Base-by-base conservation (phyloP, 176 grass and related monocot genomes). In the Aegilops umbellulata region DNA sequence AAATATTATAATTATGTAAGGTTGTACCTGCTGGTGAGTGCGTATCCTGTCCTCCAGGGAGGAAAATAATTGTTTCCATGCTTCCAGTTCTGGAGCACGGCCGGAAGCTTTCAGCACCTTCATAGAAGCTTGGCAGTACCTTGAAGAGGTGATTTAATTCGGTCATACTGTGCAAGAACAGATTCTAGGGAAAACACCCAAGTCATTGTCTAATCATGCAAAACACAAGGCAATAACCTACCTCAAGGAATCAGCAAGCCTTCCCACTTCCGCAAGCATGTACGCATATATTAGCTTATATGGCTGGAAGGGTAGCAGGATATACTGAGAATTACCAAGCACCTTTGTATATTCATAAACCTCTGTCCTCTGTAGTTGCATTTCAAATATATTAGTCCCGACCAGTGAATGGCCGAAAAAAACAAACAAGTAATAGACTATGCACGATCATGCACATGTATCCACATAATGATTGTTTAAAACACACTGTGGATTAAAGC, bases 241-340 rank as follows among this genome's bases (percentile, higher is more conserved):
- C 97, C 89, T 95, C 82, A 99, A 82, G 86, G 97, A 94, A 80
- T 96, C 97, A 65, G 92, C 75, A 85, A 99, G 44, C 79, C 89
- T 96, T 74, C 97, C 97, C 69, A 99, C 90, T 86, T 99, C 97
- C 9, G 58, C 94, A 83, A 99, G 94, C 94, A 99, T 99, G 72
- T 99, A 84, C 51, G 97, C 97, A 88, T 99, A 99, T 81, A 99
- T 82, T 73, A 99, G 88, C 85, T 99, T 99, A 82, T 99, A 99
- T 41, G 97, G 97, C 71, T 96, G 97, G 83, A 99, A 94, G 47
- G 90, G 92, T 78, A 91, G 88, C 22, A 99, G 90, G 42, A 93
- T 92, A 84, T 94, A 96, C 88, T 99, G 97, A 78, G 97, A 95
- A 94, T 99, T 99, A 60, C 94, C 94, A 46, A 92, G 90, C 82